Base-by-base conservation (phyloP, 768 basidiomycete species). In the Agaricus subrufescens region DNA sequence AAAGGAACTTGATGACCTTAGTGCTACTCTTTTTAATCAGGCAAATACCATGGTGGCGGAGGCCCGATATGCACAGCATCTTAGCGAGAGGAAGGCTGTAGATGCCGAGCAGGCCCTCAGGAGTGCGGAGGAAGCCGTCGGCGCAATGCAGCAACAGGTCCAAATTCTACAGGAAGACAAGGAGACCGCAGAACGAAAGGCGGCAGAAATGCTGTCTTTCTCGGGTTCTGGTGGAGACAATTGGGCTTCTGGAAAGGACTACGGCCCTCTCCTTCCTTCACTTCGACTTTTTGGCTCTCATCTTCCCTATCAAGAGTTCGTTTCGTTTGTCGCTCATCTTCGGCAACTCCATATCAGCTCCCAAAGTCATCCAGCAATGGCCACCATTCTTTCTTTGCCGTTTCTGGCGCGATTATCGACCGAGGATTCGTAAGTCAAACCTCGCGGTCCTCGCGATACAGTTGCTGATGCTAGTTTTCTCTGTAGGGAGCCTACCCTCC, bases 1-100 rank as follows among this genome's bases (percentile, higher is more conserved):
- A 75, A 85, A 88, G 72, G 96, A 99, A 59, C 75, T 99, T 50
- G 94, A 97, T 66, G 92, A 96, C 68, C 85, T 99, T 58, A 94
- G 94, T 59, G 93, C 94, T 14, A 82, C 75, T 47, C 75, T 99
- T 15, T 99, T 99, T 65, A 81, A 83, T 50, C 89, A 97, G 71
- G 96, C 96, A 5, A 98, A 99, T 68, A 86, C 81, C 5, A 99
- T 99, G 97, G 96, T 98, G n/a, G 93, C 91, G 0, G 89, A 93
- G 66, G 96, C 95, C 23, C 82, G 94, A 14, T 79, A 85, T 58
- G 85, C 87, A 3, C 74, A 67, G 58, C 70, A 75, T 37, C 66
- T 76, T 59, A 86, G 89, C 75, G 80, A 94, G 65, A 78, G 85
- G 42, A 89, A 91, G 64, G 84, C 87, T 1, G 81, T 82, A 57